These are phyloP conservation scores for Penicillium robsamsonii DNA, from an alignment of 495 filamentous ascomycete genomes.

Conservation along the genomic window DNA sequence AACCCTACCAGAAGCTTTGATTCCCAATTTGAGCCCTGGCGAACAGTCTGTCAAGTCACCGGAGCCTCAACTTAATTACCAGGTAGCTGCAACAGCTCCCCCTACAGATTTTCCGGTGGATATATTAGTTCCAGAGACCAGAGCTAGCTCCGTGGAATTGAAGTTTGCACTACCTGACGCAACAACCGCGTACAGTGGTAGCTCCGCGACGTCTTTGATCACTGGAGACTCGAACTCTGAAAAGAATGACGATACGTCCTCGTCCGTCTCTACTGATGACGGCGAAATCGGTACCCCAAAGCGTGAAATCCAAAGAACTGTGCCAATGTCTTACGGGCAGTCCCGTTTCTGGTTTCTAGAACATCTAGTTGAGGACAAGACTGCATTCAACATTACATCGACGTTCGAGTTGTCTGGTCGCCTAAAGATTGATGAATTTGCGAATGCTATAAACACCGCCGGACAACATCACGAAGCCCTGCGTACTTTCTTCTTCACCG, in stretches of 20 bases:
- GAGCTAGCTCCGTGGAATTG: neutral
- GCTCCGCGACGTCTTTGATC: slow-evolving; percentile 14
- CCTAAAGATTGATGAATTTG: slow-evolving; percentile 22
- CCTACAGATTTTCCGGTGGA: neutral
- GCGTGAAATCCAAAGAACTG: slow-evolving; percentile 3
- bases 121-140: neutral
- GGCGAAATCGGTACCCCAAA: neutral
- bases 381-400: slow-evolving; percentile 35
- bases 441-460: slow-evolving; percentile 32
- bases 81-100: neutral
- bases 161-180: slow-evolving; percentile 10
- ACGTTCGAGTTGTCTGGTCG: slow-evolving; percentile 21
- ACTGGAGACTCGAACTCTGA: slow-evolving; percentile 21
- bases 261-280: slow-evolving; percentile 8
- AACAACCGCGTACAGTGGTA: slow-evolving; percentile 9
- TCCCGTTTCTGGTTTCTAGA: slow-evolving; percentile 48
- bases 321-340: slow-evolving; percentile 39
- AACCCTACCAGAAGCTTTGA: slow-evolving; percentile 8
- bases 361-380: slow-evolving; percentile 31
- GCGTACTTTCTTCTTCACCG: slow-evolving; percentile 39
- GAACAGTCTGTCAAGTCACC: neutral
- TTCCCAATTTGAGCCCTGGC: slow-evolving; percentile 12
- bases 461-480: slow-evolving; percentile 42
- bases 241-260: slow-evolving; percentile 13
- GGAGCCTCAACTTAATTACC: neutral